Evolutionary conservation across 148 eudicot species (phyloP), one percentile per base, ranked within the genome.

Genomic region (Nepenthes gracilis): DNA sequence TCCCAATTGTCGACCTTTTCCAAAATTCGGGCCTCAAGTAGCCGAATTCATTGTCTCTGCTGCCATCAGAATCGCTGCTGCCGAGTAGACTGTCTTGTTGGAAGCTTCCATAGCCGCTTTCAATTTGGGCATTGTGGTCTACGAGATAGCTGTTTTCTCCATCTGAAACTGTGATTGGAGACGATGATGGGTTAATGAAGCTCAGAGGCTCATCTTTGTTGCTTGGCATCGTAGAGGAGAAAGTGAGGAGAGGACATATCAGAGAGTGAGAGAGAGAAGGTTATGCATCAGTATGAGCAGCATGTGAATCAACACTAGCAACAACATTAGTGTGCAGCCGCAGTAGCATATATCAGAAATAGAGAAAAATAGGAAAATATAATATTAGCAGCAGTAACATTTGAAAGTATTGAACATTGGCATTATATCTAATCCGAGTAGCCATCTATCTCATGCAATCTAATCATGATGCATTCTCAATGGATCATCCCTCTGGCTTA

Each of bases 101-200:
- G 65, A 85, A 83, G 78, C 97, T 91, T 2, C 96, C 93, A 12
- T 93, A 80, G 15, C 82, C 81, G 62, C 84, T 78, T 1, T 88
- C 84, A 64, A 74, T 77, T 23, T 74, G 82, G 36, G 76, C 67
- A 36, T 33, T n/a, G 13, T 66, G 52, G 53, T 78, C 88, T 33
- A 66, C 54, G 11, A 78, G 83, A 74, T 36, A 83, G 70, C 72
- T 65, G 61, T 2, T 72, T 64, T 80, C 75, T 2, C 60, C 69
- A 35, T 79, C 87, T 2, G 77, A 64, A 59, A 74, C 71, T 1
- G 72, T 61, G 64, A 82, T 66, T 9, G 97, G 86, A 1, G 90
- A 80, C n/a, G 88, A 80, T 15, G 68, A 55, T 9, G 81, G 70
- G 62, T 72, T 77, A 5, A 78, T 12, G 77, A 75, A 81, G 55